A percentile compares a stretch with the other conserved stretches of the same genome.
Conservation (phyloP, 805 yeast species). For the Kodamaea leandrae region DNA sequence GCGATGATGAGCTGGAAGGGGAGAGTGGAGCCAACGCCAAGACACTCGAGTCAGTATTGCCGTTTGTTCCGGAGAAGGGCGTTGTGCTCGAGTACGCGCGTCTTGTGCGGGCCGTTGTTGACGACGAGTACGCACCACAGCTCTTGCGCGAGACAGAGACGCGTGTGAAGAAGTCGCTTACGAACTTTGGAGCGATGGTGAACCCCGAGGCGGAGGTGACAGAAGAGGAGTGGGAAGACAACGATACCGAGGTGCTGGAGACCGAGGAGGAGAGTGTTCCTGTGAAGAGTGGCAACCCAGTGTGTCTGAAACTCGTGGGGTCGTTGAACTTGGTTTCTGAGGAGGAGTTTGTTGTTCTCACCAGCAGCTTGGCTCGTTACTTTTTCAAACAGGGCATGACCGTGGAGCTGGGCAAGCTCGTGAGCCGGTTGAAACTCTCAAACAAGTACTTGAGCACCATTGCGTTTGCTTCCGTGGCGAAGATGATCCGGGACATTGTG, state of each 20-base stretch:
- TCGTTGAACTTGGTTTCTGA: conserved; percentile 32
- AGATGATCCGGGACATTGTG: conserved; percentile 18
- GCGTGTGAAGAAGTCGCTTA: conserved; percentile 14
- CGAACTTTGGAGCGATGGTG: conserved; percentile 18
- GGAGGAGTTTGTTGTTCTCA: conserved; percentile 34
- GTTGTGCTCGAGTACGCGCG: conserved; percentile 14
- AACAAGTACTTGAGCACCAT: conserved; percentile 25
- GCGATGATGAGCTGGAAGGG: conserved; percentile 9
- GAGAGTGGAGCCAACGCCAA: background rate
- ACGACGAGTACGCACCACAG: conserved; percentile 15
- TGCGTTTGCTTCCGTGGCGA: conserved; percentile 33
- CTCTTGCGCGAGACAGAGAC: conserved; percentile 17
- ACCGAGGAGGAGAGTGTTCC: conserved; percentile 10
- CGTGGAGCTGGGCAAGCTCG: conserved; percentile 20
- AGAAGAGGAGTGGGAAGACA: conserved; percentile 7
- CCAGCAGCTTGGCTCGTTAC: conserved; percentile 24
- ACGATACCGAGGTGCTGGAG: conserved; percentile 8
- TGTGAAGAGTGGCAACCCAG: background rate
- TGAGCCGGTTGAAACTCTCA: conserved; percentile 23
- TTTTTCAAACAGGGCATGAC: conserved; percentile 20
- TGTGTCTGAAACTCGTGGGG: conserved; percentile 15
- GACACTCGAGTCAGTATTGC: background rate
- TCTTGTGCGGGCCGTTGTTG: conserved; percentile 18
- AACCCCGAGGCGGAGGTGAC: conserved; percentile 28
- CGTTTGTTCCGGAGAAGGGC: conserved; percentile 1